phyloP scores from a whole-genome alignment of 805 yeast genomes.

The Yarrowia divulgata region DNA sequence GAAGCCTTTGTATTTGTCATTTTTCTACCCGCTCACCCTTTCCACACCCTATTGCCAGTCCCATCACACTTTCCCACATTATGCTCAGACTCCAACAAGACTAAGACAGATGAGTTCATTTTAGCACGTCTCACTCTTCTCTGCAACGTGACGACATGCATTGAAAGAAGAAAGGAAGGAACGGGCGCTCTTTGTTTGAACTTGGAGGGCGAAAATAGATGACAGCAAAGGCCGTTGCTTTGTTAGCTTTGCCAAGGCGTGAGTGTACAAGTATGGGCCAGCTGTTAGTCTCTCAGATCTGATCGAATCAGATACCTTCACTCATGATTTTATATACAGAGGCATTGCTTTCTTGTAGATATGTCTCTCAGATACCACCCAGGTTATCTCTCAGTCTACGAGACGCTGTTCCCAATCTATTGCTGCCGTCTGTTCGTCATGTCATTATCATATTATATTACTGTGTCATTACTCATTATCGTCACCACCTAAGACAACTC shows the following conservation, averaged over 20 bases:
- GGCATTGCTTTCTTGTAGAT: too few relatives aligned
- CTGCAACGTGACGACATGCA: constrained; percentile 9
- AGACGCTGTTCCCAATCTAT: too few relatives aligned
- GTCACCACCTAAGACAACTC: background rate
- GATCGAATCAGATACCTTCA: too few relatives aligned
- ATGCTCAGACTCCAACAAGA: background rate
- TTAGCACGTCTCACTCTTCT: constrained; percentile 12
- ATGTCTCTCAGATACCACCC: too few relatives aligned
- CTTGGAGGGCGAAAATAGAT: background rate
- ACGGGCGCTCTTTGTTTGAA: background rate
- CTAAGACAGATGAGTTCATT: constrained; percentile 1
- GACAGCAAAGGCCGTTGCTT: too few relatives aligned
- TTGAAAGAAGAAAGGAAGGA: background rate
- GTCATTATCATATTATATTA: background rate
- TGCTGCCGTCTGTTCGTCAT: background rate
- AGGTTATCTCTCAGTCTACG: too few relatives aligned
- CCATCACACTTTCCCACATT: background rate
- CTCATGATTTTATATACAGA: too few relatives aligned
- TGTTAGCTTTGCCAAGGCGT: too few relatives aligned
- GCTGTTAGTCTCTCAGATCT: too few relatives aligned
- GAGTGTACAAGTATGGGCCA: too few relatives aligned
- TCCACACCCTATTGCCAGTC: background rate
- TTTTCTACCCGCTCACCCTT: too few relatives aligned
- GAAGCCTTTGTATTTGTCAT: too few relatives aligned
- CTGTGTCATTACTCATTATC: background rate